Conservation (phyloP, 768 basidiomycete species). For the Rubroboletus satanas region DNA sequence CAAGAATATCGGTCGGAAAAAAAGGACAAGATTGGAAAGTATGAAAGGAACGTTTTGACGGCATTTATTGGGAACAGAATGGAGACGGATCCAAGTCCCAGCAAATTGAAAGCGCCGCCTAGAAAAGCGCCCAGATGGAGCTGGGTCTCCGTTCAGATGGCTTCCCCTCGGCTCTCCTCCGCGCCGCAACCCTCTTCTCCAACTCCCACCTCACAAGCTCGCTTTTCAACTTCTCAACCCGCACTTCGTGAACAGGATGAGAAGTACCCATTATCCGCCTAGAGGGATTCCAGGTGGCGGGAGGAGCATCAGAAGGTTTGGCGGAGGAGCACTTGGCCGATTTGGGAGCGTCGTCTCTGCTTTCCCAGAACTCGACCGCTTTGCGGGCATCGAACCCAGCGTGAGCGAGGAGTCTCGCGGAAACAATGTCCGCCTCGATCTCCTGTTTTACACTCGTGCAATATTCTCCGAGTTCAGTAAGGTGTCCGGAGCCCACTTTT, state of each 20-base stretch:
- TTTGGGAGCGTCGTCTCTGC: constrained; percentile 35
- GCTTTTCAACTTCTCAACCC: constrained; percentile 37
- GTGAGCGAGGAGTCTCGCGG: constrained; percentile 82
- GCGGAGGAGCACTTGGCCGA: constrained; percentile 22
- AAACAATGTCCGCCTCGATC: constrained; percentile 89
- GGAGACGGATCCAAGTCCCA: constrained; percentile 1
- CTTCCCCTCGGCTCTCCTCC: constrained; percentile 21
- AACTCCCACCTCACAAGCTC: constrained; percentile 47
- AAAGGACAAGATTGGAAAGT: constrained; percentile 1
- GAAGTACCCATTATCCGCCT: constrained; percentile 35
- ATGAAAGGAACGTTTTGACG: not conserved
- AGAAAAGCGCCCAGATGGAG: constrained; percentile 13
- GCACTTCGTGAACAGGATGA: constrained; percentile 45
- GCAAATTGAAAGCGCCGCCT: not conserved
- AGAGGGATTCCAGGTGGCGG: constrained; percentile 16
- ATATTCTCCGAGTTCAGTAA: constrained; percentile 64
- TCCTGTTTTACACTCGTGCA: constrained; percentile 85
- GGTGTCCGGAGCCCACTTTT: constrained; percentile 70
- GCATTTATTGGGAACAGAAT: not conserved
- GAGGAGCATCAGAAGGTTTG: constrained; percentile 6
- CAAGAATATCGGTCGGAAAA: constrained; percentile 1
- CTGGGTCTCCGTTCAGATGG: constrained; percentile 11
- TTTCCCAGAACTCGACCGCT: constrained; percentile 83
- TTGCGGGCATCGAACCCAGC: constrained; percentile 86
- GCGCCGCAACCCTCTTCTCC: constrained; percentile 30